A percentile compares a stretch with the other conserved stretches of the same genome.
These are phyloP conservation scores for Misopates orontium DNA, from an alignment of 257 asterid genomes.

Conservation along the genomic window DNA sequence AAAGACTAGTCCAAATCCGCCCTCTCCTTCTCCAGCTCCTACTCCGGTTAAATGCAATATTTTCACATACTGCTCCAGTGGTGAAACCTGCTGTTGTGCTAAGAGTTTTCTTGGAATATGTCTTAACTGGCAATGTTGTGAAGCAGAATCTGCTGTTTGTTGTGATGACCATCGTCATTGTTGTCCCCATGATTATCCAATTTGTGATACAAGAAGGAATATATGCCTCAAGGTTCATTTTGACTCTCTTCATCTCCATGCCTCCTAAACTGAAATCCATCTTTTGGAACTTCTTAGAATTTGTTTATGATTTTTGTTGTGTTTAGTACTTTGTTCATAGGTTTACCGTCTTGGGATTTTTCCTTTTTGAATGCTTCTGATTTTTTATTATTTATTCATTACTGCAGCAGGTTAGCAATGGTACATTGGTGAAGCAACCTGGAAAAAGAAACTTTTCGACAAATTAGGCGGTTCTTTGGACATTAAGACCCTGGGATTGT, in stretches of 20 bases:
- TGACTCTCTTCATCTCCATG: not conserved
- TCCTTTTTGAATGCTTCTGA: not conserved
- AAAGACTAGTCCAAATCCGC: conserved; percentile 86
- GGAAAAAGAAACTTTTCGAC: conserved; percentile 35
- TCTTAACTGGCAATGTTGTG: conserved; percentile 81
- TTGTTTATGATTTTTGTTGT: not conserved
- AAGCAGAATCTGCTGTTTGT: conserved; percentile 68
- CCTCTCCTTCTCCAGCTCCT: conserved; percentile 73
- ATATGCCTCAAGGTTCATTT: conserved; percentile 68
- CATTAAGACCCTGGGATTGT: not conserved
- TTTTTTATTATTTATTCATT: not conserved
- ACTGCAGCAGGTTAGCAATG: conserved; percentile 63
- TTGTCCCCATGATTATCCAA: conserved; percentile 81
- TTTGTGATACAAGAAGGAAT: conserved; percentile 57
- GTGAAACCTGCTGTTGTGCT: conserved; percentile 90
- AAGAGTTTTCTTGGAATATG: conserved; percentile 65
- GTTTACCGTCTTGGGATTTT: not conserved
- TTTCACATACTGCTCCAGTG: conserved; percentile 61
- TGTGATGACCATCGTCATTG: conserved; percentile 68
- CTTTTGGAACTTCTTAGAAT: not conserved
- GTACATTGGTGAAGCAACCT: conserved; percentile 47
- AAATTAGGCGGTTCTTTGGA: conserved; percentile 26
- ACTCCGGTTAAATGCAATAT: conserved; percentile 61
- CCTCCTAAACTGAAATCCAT: not conserved
- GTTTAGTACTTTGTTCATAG: not conserved